These are phyloP conservation scores for Cucurbita moschata DNA, from an alignment of 306 rosid genomes.

Conservation along the genomic window DNA sequence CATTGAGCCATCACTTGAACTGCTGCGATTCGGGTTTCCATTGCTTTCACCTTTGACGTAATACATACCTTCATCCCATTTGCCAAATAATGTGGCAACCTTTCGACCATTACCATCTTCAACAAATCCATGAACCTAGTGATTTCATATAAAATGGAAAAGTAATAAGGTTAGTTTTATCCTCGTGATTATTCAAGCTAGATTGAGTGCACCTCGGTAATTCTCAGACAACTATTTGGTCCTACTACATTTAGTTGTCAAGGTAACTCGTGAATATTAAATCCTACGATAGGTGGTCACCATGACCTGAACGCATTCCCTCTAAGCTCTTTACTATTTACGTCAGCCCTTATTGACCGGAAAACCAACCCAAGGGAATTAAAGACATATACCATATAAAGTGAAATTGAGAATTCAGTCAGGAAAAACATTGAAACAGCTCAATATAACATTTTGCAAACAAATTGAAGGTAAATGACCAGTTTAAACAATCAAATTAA, in stretches of 20 bases:
- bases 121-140: constrained; percentile 74
- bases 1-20: constrained; percentile 29
- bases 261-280: neutral
- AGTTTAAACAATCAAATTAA: neutral
- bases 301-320: neutral
- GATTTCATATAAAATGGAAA: neutral
- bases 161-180: neutral
- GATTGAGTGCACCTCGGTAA: neutral
- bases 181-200: neutral
- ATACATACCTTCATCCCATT: constrained; percentile 85
- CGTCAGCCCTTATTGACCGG: neutral
- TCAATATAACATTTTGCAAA: constrained; percentile 3
- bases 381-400: neutral
- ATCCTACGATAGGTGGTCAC: neutral
- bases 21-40: constrained; percentile 36
- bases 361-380: neutral
- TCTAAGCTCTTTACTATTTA: neutral
- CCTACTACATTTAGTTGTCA: neutral
- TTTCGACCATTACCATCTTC: constrained; percentile 59
- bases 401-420: neutral
- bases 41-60: constrained; percentile 44
- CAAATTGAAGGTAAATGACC: neutral
- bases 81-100: constrained; percentile 65
- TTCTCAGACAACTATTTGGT: neutral
- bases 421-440: neutral